Percentiles rank a stretch among this genome's conserved stretches.
Evolutionary conservation across 495 filamentous ascomycete genomes (phyloP).

Genomic region (Trichocladium antarcticum): DNA sequence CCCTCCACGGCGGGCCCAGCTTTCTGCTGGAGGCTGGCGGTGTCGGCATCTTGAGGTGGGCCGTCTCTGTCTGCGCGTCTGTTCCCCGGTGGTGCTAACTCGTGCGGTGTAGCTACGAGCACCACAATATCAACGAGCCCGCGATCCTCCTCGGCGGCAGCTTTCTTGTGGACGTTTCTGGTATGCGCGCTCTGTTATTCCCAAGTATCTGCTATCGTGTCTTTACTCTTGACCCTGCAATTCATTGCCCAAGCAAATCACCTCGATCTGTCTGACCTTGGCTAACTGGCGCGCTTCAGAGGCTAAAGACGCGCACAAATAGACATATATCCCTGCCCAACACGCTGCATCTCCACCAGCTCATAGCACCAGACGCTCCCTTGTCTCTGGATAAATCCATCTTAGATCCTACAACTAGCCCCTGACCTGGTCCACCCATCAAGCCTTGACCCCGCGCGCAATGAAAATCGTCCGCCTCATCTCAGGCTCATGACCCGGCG

Average conservation of each 20-base stretch:
- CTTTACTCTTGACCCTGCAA: too few species aligned
- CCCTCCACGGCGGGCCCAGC: slow-evolving; percentile 51
- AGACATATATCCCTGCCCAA: too few species aligned
- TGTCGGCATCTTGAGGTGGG: slow-evolving; percentile 65
- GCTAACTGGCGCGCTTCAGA: too few species aligned
- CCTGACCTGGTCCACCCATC: neutral
- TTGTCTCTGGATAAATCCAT: too few species aligned
- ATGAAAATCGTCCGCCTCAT: slow-evolving; percentile 19
- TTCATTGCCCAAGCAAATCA: too few species aligned
- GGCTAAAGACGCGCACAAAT: too few species aligned
- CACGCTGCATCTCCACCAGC: too few species aligned
- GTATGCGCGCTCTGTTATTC: slow-evolving; percentile 1
- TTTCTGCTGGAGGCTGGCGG: slow-evolving; percentile 75
- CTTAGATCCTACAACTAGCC: too few species aligned
- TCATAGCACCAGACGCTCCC: too few species aligned
- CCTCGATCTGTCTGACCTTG: neutral
- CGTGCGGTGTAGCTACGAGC: slow-evolving; percentile 44
- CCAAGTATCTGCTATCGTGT: neutral
- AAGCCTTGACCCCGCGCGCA: slow-evolving; percentile 21
- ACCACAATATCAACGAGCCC: slow-evolving; percentile 55
- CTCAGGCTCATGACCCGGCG: neutral
- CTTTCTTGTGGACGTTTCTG: slow-evolving; percentile 46
- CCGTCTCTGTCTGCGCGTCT: neutral
- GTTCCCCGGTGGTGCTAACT: slow-evolving; percentile 13
- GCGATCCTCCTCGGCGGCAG: slow-evolving; percentile 57